Percentiles rank a stretch among this genome's conserved stretches.
Evolutionary conservation across 1,139 yeast species (phyloP).

Genomic region (Protomyces pachydermus): DNA sequence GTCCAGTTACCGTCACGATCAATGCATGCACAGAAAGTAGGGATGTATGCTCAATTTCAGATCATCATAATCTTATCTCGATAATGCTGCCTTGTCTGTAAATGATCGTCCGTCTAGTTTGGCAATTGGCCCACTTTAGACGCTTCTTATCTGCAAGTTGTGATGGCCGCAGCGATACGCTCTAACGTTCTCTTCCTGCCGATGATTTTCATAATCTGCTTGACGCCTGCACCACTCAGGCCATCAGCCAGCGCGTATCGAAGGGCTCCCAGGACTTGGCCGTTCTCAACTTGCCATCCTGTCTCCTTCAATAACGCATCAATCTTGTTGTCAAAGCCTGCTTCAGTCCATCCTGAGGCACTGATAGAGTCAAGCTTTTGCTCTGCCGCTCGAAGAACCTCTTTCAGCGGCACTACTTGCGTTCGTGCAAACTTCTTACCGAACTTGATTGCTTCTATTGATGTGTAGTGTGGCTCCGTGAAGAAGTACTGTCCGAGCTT

Average conservation of each 20-base stretch:
- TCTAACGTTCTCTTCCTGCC: constrained; percentile 6
- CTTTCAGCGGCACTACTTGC: background rate
- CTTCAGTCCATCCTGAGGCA: constrained; percentile 6
- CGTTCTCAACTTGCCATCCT: background rate
- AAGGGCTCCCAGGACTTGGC: constrained; percentile 16
- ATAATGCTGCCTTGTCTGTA: too few species aligned
- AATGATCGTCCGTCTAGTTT: too few species aligned
- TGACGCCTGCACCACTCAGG: constrained; percentile 18
- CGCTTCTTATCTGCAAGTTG: background rate
- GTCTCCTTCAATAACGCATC: constrained; percentile 14
- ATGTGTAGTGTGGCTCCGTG: constrained; percentile 2
- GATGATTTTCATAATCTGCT: constrained; percentile 17
- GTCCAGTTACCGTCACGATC: too few species aligned
- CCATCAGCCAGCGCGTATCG: constrained; percentile 26
- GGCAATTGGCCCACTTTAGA: too few species aligned
- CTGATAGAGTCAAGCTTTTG: background rate
- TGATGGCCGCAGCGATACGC: background rate
- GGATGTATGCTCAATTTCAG: too few species aligned
- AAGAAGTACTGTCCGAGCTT: constrained; percentile 16
- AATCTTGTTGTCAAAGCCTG: constrained; percentile 18
- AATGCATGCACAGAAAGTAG: too few species aligned
- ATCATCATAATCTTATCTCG: too few species aligned
- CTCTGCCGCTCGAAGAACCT: background rate
- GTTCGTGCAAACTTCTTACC: constrained; percentile 2
- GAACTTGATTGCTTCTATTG: constrained; percentile 9